A percentile compares a stretch with the other conserved stretches of the same genome.
These are phyloP conservation scores for Agastache rugosa DNA, from an alignment of 257 asterid genomes.

Conservation along the genomic window DNA sequence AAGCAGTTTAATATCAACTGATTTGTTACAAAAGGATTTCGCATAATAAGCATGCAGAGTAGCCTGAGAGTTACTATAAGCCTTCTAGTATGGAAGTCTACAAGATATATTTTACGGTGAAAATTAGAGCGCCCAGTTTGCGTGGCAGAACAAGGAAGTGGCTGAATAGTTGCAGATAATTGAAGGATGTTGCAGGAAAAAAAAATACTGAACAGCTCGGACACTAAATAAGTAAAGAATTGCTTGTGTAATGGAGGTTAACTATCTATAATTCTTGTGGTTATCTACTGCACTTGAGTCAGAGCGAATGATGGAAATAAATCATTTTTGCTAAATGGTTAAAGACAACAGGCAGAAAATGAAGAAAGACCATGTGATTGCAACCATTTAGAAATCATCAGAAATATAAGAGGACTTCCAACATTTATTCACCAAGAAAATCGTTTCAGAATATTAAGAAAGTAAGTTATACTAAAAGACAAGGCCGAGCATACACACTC, in stretches of 20 bases:
- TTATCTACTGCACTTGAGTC: neutral
- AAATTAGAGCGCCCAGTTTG: neutral
- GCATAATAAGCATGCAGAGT: no score
- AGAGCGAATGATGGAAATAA: no score
- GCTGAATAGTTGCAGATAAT: neutral
- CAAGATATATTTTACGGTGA: neutral
- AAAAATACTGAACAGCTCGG: neutral
- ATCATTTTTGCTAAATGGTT: neutral
- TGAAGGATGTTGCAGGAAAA: neutral
- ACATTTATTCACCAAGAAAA: neutral
- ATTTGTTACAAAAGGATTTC: neutral
- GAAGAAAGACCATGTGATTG: neutral
- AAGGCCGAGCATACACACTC: neutral
- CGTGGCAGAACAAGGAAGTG: neutral
- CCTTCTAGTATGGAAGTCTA: neutral
- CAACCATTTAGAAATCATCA: neutral
- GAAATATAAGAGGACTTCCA: neutral
- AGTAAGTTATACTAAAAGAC: neutral
- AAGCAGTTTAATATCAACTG: neutral
- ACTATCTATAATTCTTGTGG: neutral
- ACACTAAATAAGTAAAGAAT: neutral
- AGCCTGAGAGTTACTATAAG: neutral
- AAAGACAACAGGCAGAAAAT: neutral
- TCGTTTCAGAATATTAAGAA: neutral
- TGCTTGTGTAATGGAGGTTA: conserved; percentile 1